Evolutionary conservation across 208 protist genomes (phyloP), one percentile per base, ranked within the genome.

Genomic region (Phytomonas sp.): DNA sequence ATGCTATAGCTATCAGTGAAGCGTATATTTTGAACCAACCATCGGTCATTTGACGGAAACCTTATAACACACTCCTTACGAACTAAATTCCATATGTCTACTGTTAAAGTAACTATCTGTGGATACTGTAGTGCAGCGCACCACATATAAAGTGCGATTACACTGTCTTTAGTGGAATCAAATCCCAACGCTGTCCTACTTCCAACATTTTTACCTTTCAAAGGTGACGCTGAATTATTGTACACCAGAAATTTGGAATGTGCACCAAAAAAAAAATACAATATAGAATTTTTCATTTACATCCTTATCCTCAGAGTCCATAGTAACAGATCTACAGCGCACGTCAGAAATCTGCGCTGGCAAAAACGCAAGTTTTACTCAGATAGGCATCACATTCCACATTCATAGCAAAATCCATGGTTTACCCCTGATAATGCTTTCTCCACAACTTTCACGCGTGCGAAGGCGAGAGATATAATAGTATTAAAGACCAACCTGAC

Each of bases 281-380:
- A 88, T 80, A 72, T 82, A 93, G 74, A 87, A 95, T 67, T 76
- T 26, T 45, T 32, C 61, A 14, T 45, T 31, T 19, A 6, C 26
- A 65, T 65, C 23, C 61, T 49, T 70, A 60, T 60, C 36, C 32
- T 70, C 19, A 1, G 29, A 33, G 49, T 84, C 85, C 67, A 81
- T 80, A 31, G 87, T 93, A 67, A 95, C 72, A 29, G 81, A 86
- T 10, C 90, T 83, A 86, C 90, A 95, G 32, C 90, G 87, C 29
- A 93, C 29, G 74, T 95, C 90, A 40, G 31, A 68, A 23, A 95
- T 78, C 29, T 66, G n/a, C 0, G 90, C 82, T 0, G 90, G 85
- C 29, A 95, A 72, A 0, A 87, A 60, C 0, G 60, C 84, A 72
- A 95, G 73, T 67, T 29, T 79, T 71, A 34, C 62, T 73, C 2